Evolutionary conservation across 371 early-diverging fungal genomes (phyloP), one percentile per base, ranked within the genome.

Genomic region (Mortierella sp.): DNA sequence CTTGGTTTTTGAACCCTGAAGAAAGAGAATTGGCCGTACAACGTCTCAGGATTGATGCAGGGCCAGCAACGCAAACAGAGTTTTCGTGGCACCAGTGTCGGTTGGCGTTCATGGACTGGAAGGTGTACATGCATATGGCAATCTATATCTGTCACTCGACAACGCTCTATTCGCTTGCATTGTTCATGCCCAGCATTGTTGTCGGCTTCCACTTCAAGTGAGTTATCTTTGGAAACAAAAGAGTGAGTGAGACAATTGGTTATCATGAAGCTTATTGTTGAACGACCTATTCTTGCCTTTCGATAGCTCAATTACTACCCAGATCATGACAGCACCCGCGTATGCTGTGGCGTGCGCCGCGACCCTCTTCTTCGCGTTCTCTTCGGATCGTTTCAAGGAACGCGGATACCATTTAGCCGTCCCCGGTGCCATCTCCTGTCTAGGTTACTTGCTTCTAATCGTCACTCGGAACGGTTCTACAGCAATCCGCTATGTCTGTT

Each of bases 171-270:
- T 80, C 87, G 0, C 63, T 85, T 42, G 63, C 84, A 51, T 84
- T 87, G 48, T 82, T 87, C 58, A 38, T 91, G 24, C 81, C 89
- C 13, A 84, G 85, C 3, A 86, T 86, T 48, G 80, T 90, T 52
- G 74, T 80, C 47, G 80, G 71, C 2, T 76, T 81, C 58, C 79
- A 82, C 19, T 76, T 71, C 28, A 51, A 63, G 82, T 81, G 13
- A 58, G 82, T 34, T 21, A 16, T 9, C 10, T 50, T 50, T 23
- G 6, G 6, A 24, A 10, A 14, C 49, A 7, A 6, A 24, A 3
- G 49, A 48, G 21, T 24, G 21, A 6, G 24, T 23, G 24, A 46
- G n/a, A n/a, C 34, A 34, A 34, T 34, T 34, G 34, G 34, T n/a
- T 10, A 41, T 41, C 41, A 41, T 41, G 10, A 10, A 41, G 16